A percentile compares a stretch with the other conserved stretches of the same genome.
phyloP scores from a whole-genome alignment of 768 basidiomycete species.

The Candolleomyces aberdarensis region DNA sequence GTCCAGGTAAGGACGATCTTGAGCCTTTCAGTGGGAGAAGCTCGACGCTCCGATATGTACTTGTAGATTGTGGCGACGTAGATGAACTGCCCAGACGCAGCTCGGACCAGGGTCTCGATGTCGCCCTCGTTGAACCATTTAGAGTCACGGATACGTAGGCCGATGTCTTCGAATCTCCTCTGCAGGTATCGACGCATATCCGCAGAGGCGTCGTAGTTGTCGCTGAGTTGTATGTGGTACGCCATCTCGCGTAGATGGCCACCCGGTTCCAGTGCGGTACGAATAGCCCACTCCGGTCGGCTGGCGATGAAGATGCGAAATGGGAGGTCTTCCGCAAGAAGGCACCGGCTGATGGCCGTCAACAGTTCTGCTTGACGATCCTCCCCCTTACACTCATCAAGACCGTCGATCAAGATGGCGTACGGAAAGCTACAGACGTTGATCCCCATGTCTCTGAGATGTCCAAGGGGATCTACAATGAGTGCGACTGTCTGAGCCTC shows the following conservation, averaged over 20 bases:
- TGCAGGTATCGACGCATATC: constrained; percentile 1
- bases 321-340: background rate
- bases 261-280: background rate
- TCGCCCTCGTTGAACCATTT: background rate
- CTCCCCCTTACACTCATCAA: background rate
- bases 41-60: background rate
- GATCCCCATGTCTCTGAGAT: too few relatives aligned
- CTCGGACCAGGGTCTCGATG: background rate
- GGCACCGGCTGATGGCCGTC: background rate
- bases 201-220: background rate
- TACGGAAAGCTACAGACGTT: background rate
- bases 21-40: background rate
- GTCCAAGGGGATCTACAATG: too few relatives aligned
- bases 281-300: background rate
- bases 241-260: background rate
- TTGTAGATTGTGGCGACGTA: background rate
- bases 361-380: background rate
- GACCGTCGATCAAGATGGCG: constrained; percentile 3
- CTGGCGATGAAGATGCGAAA: constrained; percentile 3
- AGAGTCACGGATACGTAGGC: background rate
- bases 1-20: background rate
- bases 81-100: constrained; percentile 7
- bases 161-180: background rate
- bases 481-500: too few relatives aligned
- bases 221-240: background rate